Evolutionary conservation across 1,284 basidiomycete genomes (phyloP), one percentile per base, ranked within the genome.

Genomic region (Vanrija humicola): DNA sequence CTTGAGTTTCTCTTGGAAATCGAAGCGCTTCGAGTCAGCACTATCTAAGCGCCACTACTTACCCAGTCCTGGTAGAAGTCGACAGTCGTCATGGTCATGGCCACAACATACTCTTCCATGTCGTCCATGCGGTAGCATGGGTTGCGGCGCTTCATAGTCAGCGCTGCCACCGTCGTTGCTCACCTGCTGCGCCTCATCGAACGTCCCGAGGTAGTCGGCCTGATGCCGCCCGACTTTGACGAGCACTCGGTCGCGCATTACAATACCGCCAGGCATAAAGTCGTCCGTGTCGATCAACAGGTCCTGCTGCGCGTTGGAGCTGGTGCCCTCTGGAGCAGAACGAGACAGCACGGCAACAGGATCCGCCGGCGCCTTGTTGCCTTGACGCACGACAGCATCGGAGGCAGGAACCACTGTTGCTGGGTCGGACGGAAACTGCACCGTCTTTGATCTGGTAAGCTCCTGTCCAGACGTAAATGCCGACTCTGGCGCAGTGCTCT

Each of bases 11-110:
- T 72, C 70, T 26, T 64, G 61, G 16, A 73, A 42, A 3, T 65
- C 67, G 9, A 62, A 62, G 19, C 50, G 52, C 66, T 72, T 50
- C 12, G 2, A 6, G 39, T 49, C 39, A 47, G 40, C 21, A 3
- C 14, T 10, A 4, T 19, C 16, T 18, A 6, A 46, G 26, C 26
- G 38, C 18, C 6, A n/a, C 12, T 14, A 58, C 66, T 52, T 29
- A 69, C 68, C 62, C 64, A 75, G 52, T 75, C 71, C 43, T 66
- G 62, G 52, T 77, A 76, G 8, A 77, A 63, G 54, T 77, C 73
- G 9, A 76, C 54, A 25, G 64, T 59, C 58, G 68, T 62, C 68
- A 68, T 10, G 58, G 66, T 62, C 68, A 74, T 26, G 68, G 66
- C 59, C 1, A 72, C 70, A 18, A 75, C 60, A 38, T 71, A 77